Evolutionary conservation across 192 early-diverging fungal species (phyloP).

Genomic region (Linnemannia schmuckeri): DNA sequence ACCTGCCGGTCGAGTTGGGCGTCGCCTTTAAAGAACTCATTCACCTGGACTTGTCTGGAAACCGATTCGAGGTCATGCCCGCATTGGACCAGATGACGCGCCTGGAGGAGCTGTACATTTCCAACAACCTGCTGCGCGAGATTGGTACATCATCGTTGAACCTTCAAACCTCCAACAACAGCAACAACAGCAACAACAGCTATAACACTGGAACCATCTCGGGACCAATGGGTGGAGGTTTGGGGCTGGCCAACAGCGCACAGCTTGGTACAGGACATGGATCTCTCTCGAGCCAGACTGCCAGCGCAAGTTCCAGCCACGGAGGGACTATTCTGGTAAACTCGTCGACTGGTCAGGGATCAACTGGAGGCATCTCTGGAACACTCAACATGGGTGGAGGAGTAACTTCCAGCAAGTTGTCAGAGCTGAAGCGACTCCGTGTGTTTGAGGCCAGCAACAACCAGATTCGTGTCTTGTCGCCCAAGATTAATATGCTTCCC

Average conservation of each 20-base stretch:
- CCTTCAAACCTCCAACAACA: conserved; percentile 20
- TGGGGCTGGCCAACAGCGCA: neutral
- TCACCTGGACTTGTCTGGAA: conserved; percentile 55
- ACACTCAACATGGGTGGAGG: conserved; percentile 20
- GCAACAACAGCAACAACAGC: conserved; percentile 19
- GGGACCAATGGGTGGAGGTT: conserved; percentile 11
- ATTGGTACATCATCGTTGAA: conserved; percentile 49
- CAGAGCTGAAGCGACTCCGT: conserved; percentile 48
- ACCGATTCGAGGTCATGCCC: conserved; percentile 57
- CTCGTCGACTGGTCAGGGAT: neutral
- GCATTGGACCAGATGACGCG: conserved; percentile 55
- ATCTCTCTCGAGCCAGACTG: neutral
- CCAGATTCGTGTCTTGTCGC: conserved; percentile 61
- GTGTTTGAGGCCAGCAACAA: conserved; percentile 60
- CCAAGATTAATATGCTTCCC: conserved; percentile 55
- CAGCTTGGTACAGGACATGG: conserved; percentile 13
- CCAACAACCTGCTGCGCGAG: conserved; percentile 55
- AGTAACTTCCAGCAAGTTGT: conserved; percentile 50
- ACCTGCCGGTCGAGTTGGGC: conserved; percentile 57
- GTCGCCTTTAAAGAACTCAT: conserved; percentile 49
- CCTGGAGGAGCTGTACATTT: conserved; percentile 56
- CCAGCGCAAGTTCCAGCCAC: neutral
- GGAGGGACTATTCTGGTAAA: neutral
- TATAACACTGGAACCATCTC: conserved; percentile 16
- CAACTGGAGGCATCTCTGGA: neutral